Evolutionary conservation across 2,329 filamentous ascomycete genomes (phyloP).

Genomic region (Colletotrichum sp.): DNA sequence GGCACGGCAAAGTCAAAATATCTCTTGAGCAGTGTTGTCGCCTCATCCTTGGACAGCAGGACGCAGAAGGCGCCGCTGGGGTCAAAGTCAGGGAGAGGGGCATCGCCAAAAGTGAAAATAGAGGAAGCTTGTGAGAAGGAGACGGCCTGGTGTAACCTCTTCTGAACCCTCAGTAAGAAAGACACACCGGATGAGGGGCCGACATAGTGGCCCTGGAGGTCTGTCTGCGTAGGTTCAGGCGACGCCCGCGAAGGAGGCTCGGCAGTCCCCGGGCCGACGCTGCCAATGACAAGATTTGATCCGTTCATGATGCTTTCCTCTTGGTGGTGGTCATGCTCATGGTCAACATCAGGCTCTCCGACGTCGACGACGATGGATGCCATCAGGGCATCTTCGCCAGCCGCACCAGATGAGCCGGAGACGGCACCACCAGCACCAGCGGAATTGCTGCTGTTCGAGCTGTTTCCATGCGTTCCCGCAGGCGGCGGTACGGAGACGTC

Average conservation of each 20-base stretch:
- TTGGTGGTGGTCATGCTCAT: neutral
- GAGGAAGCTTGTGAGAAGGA: conserved; percentile 39
- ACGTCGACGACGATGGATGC: neutral
- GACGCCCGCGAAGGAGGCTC: conserved; percentile 51
- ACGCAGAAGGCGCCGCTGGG: conserved; percentile 37
- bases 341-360: neutral
- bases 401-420: neutral
- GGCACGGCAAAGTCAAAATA: conserved; percentile 65
- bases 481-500: neutral
- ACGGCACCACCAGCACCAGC: neutral
- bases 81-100: conserved; percentile 46
- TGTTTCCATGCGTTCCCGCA: neutral
- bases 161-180: conserved; percentile 33
- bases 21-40: conserved; percentile 44
- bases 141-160: conserved; percentile 28
- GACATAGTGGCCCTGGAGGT: conserved; percentile 36
- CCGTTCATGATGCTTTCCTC: conserved; percentile 7
- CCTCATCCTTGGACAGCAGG: conserved; percentile 43
- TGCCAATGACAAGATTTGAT: neutral
- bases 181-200: conserved; percentile 35
- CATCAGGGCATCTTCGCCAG: neutral
- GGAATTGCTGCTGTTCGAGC: neutral
- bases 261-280: conserved; percentile 26
- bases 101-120: conserved; percentile 56
- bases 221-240: conserved; percentile 33